These are phyloP conservation scores for Penicillium hordei DNA, from an alignment of 2,329 filamentous ascomycete species.

Conservation along the genomic window DNA sequence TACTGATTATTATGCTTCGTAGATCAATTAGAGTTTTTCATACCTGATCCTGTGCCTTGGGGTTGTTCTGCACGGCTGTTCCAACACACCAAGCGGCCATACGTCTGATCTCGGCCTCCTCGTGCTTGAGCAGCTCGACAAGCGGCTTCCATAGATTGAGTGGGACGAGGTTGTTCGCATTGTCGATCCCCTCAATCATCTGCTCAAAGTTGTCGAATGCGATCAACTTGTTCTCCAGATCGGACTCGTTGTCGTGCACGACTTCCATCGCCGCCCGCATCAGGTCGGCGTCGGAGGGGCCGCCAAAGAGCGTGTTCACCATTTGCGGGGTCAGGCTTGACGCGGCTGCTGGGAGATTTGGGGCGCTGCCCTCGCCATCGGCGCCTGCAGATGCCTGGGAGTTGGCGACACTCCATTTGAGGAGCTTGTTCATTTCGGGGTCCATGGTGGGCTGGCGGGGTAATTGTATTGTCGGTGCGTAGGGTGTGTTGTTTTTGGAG, in stretches of 20 bases:
- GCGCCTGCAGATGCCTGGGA: conserved; percentile 38
- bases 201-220: conserved; percentile 97
- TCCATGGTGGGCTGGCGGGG: conserved; percentile 46
- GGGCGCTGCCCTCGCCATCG: conserved; percentile 34
- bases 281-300: conserved; percentile 83
- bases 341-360: conserved; percentile 30
- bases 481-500: neutral
- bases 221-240: conserved; percentile 72
- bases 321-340: conserved; percentile 65
- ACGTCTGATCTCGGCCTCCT: conserved; percentile 69
- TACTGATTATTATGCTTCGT: conserved; percentile 42
- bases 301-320: conserved; percentile 74
- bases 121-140: conserved; percentile 66
- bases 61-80: conserved; percentile 96
- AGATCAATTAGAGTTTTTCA: conserved; percentile 34
- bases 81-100: conserved; percentile 95
- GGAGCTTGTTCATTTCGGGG: conserved; percentile 70
- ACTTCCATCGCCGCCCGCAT: conserved; percentile 84
- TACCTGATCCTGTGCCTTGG: conserved; percentile 73
- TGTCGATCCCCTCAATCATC: conserved; percentile 88
- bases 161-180: conserved; percentile 87
- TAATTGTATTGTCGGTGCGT: conserved; percentile 4
- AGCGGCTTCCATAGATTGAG: conserved; percentile 81
- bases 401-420: conserved; percentile 75
- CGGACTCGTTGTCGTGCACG: conserved; percentile 65